Evolutionary conservation across 768 basidiomycete species (phyloP).

Genomic region (Podaxis rugospora): DNA sequence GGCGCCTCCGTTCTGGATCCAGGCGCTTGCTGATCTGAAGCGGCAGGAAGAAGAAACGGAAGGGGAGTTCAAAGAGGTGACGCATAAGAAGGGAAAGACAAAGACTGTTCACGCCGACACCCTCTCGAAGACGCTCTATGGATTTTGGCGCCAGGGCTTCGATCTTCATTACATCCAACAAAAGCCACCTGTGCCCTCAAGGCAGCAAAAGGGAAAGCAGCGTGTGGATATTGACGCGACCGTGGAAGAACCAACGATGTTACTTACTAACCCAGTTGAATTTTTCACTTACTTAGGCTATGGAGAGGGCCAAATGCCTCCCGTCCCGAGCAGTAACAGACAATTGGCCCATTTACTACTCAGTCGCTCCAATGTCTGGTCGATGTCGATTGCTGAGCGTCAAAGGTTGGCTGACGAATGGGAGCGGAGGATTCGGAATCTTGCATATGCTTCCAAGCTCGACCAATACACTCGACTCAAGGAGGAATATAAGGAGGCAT

Average conservation of each 20-base stretch:
- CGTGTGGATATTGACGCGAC: too few species aligned
- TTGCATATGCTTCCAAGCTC: conserved; percentile 18
- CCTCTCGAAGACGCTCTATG: conserved; percentile 27
- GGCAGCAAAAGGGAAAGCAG: too few species aligned
- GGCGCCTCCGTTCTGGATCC: conserved; percentile 47
- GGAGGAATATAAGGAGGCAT: too few species aligned
- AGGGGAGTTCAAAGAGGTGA: too few species aligned
- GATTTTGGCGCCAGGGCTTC: conserved; percentile 43
- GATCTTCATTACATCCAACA: conserved; percentile 45
- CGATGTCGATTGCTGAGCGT: conserved; percentile 48
- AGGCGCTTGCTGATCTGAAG: conserved; percentile 8
- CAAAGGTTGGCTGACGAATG: conserved; percentile 38
- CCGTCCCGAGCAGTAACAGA: conserved; percentile 32
- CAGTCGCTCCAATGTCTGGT: conserved; percentile 41
- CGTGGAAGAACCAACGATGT: too few species aligned
- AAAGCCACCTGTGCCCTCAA: not conserved
- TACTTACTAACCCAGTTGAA: not conserved
- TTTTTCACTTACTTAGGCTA: not conserved
- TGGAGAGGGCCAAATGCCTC: conserved; percentile 25
- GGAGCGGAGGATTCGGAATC: conserved; percentile 36
- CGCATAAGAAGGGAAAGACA: conserved; percentile 10
- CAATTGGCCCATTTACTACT: conserved; percentile 31
- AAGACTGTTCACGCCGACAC: not conserved
- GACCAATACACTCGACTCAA: conserved; percentile 34
- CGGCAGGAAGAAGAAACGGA: not conserved